Evolutionary conservation across 2,329 filamentous ascomycete genomes (phyloP).

Genomic region (Pseudocercospora pini-densiflorae): DNA sequence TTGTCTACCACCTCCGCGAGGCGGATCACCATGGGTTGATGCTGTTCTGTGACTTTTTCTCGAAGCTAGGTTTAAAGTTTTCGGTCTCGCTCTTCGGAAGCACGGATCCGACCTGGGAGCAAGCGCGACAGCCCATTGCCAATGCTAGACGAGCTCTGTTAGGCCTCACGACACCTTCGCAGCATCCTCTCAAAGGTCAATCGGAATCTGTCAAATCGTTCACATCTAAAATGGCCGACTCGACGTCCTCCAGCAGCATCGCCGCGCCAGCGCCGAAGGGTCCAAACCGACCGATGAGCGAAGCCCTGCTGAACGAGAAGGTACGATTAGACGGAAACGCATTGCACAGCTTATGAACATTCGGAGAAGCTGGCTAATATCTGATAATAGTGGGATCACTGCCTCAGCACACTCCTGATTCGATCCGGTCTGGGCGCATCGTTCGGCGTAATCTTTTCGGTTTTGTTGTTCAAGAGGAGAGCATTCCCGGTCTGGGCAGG

Average conservation of each 20-base stretch:
- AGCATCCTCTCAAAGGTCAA: background rate
- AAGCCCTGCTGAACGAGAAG: slow-evolving; percentile 99
- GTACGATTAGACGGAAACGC: slow-evolving; percentile 55
- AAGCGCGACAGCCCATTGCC: background rate
- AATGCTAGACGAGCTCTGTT: background rate
- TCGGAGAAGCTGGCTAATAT: background rate
- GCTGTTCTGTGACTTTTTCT: slow-evolving; percentile 17
- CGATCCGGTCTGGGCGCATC: slow-evolving; percentile 93
- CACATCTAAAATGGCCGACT: slow-evolving; percentile 59
- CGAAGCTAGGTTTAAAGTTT: slow-evolving; percentile 6
- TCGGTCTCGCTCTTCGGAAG: slow-evolving; percentile 6
- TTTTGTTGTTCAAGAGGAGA: slow-evolving; percentile 96
- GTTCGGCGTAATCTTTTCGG: slow-evolving; percentile 98
- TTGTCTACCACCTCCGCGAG: background rate
- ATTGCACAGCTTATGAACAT: background rate
- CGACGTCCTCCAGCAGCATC: slow-evolving; percentile 55
- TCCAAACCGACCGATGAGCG: slow-evolving; percentile 81
- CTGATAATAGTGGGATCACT: slow-evolving; percentile 84
- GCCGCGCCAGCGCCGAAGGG: slow-evolving; percentile 69
- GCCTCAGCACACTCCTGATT: slow-evolving; percentile 95
- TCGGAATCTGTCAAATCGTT: background rate
- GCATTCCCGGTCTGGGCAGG: slow-evolving; percentile 97
- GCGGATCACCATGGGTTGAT: background rate
- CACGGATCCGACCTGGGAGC: background rate
- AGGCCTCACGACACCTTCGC: background rate